Evolutionary conservation across 495 filamentous ascomycete genomes (phyloP).

Genomic region (Aspergillus avenaceus): DNA sequence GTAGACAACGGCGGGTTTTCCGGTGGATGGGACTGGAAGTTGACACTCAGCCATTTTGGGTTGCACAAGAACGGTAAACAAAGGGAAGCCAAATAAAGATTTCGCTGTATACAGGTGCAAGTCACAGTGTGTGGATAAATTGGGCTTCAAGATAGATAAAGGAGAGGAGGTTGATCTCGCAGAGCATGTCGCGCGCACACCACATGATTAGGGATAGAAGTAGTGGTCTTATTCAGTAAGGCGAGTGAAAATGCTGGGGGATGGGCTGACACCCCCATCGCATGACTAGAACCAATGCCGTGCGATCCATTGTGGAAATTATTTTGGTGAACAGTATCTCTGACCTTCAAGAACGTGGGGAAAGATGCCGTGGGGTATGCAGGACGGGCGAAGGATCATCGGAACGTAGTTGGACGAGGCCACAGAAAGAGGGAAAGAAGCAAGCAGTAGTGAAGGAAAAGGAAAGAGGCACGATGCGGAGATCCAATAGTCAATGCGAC

Average conservation of each 20-base stretch:
- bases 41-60: conserved; percentile 24
- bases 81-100: neutral
- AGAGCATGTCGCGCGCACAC: neutral
- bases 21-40: conserved; percentile 15
- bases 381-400: conserved; percentile 4
- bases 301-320: conserved; percentile 6
- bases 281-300: conserved; percentile 6
- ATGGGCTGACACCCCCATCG: conserved; percentile 1
- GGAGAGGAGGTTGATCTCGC: neutral
- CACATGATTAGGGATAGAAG: neutral
- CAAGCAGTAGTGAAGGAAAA: conserved; percentile 1
- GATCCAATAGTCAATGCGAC: conserved; percentile 1
- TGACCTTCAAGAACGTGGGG: conserved; percentile 6
- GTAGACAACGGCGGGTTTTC: conserved; percentile 7
- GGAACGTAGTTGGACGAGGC: neutral
- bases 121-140: neutral
- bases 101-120: neutral
- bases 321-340: neutral
- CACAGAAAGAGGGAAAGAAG: conserved; percentile 5
- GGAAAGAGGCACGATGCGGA: neutral
- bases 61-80: neutral
- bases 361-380: conserved; percentile 10
- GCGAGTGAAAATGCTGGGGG: neutral
- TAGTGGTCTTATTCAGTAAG: neutral
- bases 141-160: neutral